Evolutionary conservation across 257 asterid species (phyloP).

Genomic region (Ocimum tenuiflorum): DNA sequence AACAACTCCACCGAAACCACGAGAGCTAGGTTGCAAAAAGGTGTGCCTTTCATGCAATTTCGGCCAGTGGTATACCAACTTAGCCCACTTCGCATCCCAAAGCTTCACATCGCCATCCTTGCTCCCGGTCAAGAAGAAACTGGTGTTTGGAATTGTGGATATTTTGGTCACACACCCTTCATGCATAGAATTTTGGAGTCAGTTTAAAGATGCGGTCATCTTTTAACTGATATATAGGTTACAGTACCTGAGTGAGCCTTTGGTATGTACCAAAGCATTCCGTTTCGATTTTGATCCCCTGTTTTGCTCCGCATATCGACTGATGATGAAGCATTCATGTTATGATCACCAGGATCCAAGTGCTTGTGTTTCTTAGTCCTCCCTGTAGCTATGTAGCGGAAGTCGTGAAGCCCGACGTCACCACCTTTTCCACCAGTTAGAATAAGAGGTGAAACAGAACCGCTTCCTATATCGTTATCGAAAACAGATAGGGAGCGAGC

Average conservation of each 20-base stretch:
- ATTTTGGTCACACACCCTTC: conserved; percentile 86
- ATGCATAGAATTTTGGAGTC: conserved; percentile 20
- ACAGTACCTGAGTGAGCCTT: conserved; percentile 93
- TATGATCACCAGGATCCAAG: conserved; percentile 51
- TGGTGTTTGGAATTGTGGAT: conserved; percentile 77
- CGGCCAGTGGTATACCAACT: conserved; percentile 90
- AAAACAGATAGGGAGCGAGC: conserved; percentile 81
- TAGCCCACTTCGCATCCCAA: conserved; percentile 94
- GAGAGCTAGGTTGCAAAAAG: conserved; percentile 79
- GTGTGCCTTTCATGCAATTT: conserved; percentile 90
- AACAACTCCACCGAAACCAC: conserved; percentile 80
- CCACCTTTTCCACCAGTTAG: conserved; percentile 93
- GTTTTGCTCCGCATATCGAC: conserved; percentile 63
- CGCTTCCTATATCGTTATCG: conserved; percentile 89
- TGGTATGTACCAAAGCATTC: conserved; percentile 99
- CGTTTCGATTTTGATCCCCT: conserved; percentile 95
- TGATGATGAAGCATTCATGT: conserved; percentile 44
- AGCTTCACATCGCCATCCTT: conserved; percentile 99
- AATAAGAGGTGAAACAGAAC: conserved; percentile 87
- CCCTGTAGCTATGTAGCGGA: conserved; percentile 98
- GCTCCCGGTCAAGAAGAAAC: conserved; percentile 97
- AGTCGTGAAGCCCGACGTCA: conserved; percentile 97
- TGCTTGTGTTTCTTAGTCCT: conserved; percentile 81
- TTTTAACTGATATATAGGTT: conserved; percentile 5
- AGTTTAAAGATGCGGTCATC: conserved; percentile 17